A percentile compares a stretch with the other conserved stretches of the same genome.
These are phyloP conservation scores for Galeopsis tetrahit DNA, from an alignment of 257 asterid genomes.

Conservation along the genomic window DNA sequence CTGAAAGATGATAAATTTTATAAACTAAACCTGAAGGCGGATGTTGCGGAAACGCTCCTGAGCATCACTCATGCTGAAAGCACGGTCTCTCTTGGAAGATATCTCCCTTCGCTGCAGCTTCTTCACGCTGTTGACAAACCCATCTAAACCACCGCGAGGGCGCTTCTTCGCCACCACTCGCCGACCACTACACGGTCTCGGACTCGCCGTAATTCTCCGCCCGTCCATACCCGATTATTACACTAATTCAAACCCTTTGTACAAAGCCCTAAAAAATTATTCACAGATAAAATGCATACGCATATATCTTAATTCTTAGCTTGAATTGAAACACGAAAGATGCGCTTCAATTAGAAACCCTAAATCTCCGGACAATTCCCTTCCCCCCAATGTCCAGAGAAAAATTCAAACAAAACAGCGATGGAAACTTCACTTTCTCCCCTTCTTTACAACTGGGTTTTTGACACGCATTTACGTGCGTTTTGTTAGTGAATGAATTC, in stretches of 20 bases:
- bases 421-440: constrained; percentile 28
- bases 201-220: constrained; percentile 89
- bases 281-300: constrained; percentile 32
- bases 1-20: constrained; percentile 2
- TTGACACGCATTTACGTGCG: constrained; percentile 9
- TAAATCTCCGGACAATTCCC: constrained; percentile 55
- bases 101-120: constrained; percentile 97
- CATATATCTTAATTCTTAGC: constrained; percentile 23
- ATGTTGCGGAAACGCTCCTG: constrained; percentile 95
- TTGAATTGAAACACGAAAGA: constrained; percentile 24
- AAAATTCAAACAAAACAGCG: constrained; percentile 32
- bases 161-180: constrained; percentile 96
- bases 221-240: constrained; percentile 67
- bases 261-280: constrained; percentile 37
- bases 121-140: constrained; percentile 88
- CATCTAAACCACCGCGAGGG: constrained; percentile 78
- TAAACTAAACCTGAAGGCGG: constrained; percentile 69
- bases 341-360: constrained; percentile 41
- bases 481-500: constrained; percentile 16
- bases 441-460: constrained; percentile 20
- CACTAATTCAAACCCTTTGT: constrained; percentile 32
- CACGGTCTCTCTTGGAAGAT: constrained; percentile 81
- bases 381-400: constrained; percentile 45
- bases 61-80: constrained; percentile 93
- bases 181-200: constrained; percentile 89